A percentile compares a stretch with the other conserved stretches of the same genome.
Conservation (phyloP, 2,329 filamentous ascomycete genomes). For the Phialophora verrucosa region DNA sequence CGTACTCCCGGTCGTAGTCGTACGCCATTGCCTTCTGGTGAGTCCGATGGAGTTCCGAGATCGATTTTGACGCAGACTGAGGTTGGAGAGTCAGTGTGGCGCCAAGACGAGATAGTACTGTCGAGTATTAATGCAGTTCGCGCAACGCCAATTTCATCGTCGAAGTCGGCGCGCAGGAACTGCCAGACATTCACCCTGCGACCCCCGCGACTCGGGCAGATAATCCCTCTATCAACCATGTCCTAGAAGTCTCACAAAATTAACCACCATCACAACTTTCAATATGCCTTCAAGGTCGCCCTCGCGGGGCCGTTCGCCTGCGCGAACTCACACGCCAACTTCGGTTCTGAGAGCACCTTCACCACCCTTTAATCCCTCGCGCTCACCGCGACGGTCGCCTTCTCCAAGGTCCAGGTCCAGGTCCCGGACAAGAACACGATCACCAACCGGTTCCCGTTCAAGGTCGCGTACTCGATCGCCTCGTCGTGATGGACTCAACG, state of each 20-base stretch:
- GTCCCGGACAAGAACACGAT: slow-evolving; percentile 23
- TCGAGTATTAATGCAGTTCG: background rate
- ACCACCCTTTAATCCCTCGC: slow-evolving; percentile 37
- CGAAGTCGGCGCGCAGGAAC: background rate
- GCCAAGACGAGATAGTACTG: background rate
- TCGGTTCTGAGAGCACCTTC: slow-evolving; percentile 33
- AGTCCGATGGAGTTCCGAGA: background rate
- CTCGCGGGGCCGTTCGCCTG: slow-evolving; percentile 39
- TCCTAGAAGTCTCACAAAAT: background rate
- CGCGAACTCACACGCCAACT: slow-evolving; percentile 37
- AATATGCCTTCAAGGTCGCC: slow-evolving; percentile 36
- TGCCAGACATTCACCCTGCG: background rate
- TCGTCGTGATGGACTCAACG: slow-evolving; percentile 40
- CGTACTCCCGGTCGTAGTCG: background rate
- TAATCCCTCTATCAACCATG: background rate
- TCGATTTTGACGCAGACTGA: background rate
- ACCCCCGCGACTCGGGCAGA: background rate
- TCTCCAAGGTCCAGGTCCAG: slow-evolving; percentile 40
- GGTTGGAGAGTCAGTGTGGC: background rate
- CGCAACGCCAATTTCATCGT: background rate
- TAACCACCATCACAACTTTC: background rate
- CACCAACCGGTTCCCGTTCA: slow-evolving; percentile 41
- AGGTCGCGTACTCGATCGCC: slow-evolving; percentile 42
- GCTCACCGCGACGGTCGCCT: slow-evolving; percentile 42
- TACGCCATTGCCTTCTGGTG: background rate